These are phyloP conservation scores for Arthroderma sp. DNA, from an alignment of 2,329 filamentous ascomycete genomes.

Conservation along the genomic window DNA sequence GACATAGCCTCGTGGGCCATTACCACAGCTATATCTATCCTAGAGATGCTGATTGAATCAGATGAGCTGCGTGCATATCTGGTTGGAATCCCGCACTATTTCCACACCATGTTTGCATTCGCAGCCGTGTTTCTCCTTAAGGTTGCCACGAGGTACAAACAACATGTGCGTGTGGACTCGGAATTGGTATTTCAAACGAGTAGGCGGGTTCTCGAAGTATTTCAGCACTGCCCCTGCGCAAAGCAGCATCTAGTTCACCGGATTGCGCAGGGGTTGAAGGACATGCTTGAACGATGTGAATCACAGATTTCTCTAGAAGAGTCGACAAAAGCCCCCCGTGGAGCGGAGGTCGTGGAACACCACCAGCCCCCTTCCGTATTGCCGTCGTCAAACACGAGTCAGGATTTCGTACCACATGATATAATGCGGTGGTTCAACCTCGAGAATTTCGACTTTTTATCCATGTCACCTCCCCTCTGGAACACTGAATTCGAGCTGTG, in stretches of 20 bases:
- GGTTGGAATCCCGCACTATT: constrained; percentile 29
- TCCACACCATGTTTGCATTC: constrained; percentile 33
- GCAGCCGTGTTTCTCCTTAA: constrained; percentile 30
- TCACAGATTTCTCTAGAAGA: background rate
- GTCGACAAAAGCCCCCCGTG: background rate
- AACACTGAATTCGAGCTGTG: constrained; percentile 4
- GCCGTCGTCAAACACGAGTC: background rate
- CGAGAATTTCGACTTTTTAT: constrained; percentile 10
- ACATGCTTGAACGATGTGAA: constrained; percentile 15
- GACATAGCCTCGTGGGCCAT: constrained; percentile 13
- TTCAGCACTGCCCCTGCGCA: constrained; percentile 17
- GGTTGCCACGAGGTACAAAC: constrained; percentile 24
- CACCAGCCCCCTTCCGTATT: background rate
- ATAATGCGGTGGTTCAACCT: constrained; percentile 7
- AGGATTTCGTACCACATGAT: constrained; percentile 5
- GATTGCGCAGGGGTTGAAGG: constrained; percentile 21
- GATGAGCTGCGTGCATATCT: constrained; percentile 24
- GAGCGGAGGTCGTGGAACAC: background rate
- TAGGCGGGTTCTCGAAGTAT: constrained; percentile 17
- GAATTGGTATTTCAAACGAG: constrained; percentile 16
- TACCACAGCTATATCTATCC: constrained; percentile 23
- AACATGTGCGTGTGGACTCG: constrained; percentile 22
- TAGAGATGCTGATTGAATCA: constrained; percentile 27
- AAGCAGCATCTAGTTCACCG: constrained; percentile 21
- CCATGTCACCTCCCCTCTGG: constrained; percentile 9